Percentiles rank a stretch among this genome's conserved stretches.
Evolutionary conservation across 305 asterid genomes (phyloP).

Genomic region (Rubia peregrina): DNA sequence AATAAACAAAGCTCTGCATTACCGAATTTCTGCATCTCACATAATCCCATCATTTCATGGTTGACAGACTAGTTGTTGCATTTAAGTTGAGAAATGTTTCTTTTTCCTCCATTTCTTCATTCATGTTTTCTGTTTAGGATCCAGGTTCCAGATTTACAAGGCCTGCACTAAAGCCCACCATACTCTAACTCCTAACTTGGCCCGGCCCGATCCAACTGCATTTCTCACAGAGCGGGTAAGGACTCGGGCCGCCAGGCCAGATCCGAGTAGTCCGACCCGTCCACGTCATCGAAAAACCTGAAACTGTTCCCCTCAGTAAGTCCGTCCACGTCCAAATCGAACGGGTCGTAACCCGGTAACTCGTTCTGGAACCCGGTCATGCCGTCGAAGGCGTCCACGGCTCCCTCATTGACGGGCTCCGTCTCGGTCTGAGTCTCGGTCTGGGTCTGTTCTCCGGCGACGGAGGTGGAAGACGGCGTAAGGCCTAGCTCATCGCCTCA

Average conservation of each 20-base stretch:
- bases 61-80: not conserved
- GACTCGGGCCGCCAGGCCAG: constrained; percentile 26
- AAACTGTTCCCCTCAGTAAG: constrained; percentile 7
- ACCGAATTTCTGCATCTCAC: not conserved
- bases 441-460: constrained; percentile 1
- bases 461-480: constrained; percentile 16
- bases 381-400: constrained; percentile 1
- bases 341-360: constrained; percentile 22
- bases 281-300: constrained; percentile 27
- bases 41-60: not conserved
- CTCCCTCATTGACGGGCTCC: constrained; percentile 10
- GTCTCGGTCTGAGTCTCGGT: constrained; percentile 3
- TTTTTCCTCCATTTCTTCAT: not conserved
- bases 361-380: constrained; percentile 20
- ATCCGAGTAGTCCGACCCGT: constrained; percentile 22
- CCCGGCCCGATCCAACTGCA: not conserved
- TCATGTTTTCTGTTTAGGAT: not conserved
- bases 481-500: constrained; percentile 46
- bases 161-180: constrained; percentile 13
- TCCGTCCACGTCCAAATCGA: constrained; percentile 21
- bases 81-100: too few relatives aligned
- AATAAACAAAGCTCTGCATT: too few relatives aligned
- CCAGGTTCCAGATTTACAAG: constrained; percentile 15
- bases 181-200: constrained; percentile 3
- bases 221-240: constrained; percentile 20